phyloP scores from a whole-genome alignment of 2,329 filamentous ascomycete genomes.

The Parastagonospora nodorum region DNA sequence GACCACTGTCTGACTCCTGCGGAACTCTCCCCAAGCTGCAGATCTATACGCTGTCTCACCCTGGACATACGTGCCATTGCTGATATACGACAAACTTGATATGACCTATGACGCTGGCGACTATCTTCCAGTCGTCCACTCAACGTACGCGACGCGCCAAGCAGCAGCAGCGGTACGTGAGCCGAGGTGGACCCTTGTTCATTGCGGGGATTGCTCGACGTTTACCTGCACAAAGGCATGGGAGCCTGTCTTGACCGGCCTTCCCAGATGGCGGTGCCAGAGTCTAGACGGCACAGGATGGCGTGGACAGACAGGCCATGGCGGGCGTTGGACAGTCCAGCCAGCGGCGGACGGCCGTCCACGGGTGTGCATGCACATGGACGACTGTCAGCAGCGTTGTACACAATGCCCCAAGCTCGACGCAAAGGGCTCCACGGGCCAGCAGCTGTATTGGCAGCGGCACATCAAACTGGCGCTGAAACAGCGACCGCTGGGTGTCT shows the following conservation, averaged over 20 bases:
- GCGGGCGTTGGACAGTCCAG: neutral
- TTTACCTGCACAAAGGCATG: neutral
- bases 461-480: constrained; percentile 5
- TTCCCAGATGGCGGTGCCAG: too few relatives aligned
- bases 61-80: too few relatives aligned
- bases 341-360: constrained; percentile 1
- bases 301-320: too few relatives aligned
- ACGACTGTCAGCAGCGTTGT: neutral
- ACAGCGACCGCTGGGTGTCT: neutral
- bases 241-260: neutral
- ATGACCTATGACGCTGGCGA: too few relatives aligned
- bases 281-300: too few relatives aligned
- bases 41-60: too few relatives aligned
- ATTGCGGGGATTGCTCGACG: neutral
- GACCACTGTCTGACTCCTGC: too few relatives aligned
- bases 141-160: neutral
- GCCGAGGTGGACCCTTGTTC: constrained; percentile 1
- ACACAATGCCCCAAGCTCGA: constrained; percentile 1
- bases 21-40: too few relatives aligned
- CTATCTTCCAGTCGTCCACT: too few relatives aligned
- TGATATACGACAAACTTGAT: too few relatives aligned
- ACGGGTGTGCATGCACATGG: constrained; percentile 4
- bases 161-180: neutral
- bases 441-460: neutral
- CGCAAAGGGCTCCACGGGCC: neutral